A percentile compares a stretch with the other conserved stretches of the same genome.
Conservation (phyloP, 2,329 filamentous ascomycete species). For the Colletotrichum somersetense region DNA sequence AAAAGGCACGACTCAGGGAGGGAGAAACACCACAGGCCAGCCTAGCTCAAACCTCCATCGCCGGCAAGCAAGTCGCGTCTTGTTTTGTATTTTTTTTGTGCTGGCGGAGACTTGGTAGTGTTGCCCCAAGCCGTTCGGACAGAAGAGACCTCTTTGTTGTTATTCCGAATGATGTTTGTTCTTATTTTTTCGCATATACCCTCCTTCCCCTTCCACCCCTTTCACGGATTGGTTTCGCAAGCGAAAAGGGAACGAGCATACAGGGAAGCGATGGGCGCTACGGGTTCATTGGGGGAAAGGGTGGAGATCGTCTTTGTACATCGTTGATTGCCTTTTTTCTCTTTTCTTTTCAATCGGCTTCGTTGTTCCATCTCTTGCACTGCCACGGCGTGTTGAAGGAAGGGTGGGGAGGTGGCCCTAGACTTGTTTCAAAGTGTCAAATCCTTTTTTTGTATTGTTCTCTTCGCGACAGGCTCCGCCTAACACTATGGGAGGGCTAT, state of each 20-base stretch:
- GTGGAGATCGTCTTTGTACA: constrained; percentile 27
- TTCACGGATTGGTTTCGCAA: constrained; percentile 34
- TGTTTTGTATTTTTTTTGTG: constrained; percentile 30
- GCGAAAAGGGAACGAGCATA: constrained; percentile 28
- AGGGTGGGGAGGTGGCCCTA: not conserved
- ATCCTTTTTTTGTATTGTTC: not conserved
- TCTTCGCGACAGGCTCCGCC: constrained; percentile 6
- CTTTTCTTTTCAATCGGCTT: not conserved
- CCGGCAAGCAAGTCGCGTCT: constrained; percentile 36
- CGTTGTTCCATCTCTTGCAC: constrained; percentile 8
- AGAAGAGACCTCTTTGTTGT: constrained; percentile 16
- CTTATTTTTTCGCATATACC: not conserved
- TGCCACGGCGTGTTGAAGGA: constrained; percentile 21
- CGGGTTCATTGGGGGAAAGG: not conserved
- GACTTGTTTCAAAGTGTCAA: not conserved
- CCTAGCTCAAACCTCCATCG: constrained; percentile 24
- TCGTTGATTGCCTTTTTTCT: constrained; percentile 11
- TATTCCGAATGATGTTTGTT: constrained; percentile 8
- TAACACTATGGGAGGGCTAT: constrained; percentile 1
- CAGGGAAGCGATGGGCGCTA: constrained; percentile 36
- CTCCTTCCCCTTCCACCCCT: not conserved
- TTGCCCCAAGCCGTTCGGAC: constrained; percentile 17
- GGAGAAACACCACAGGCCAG: constrained; percentile 25
- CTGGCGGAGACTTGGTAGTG: constrained; percentile 33
- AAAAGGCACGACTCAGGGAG: constrained; percentile 25